phyloP scores from a whole-genome alignment of 768 basidiomycete species.

The Lactarius vividus region DNA sequence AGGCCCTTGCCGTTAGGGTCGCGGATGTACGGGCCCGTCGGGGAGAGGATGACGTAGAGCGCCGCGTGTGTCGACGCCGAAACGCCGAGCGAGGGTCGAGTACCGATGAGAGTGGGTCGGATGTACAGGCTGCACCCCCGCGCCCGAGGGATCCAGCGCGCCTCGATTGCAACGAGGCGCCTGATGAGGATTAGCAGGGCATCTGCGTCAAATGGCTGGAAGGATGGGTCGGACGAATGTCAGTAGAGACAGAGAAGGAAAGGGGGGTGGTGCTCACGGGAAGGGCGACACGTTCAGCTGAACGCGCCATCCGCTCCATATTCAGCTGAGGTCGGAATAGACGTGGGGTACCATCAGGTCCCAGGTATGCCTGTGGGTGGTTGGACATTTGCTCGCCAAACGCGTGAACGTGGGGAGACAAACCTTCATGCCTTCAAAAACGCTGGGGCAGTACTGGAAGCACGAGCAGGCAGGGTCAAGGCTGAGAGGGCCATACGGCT shows the following conservation, averaged over 20 bases:
- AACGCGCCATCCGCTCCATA: slow-evolving; percentile 75
- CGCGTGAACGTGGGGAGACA: slow-evolving; percentile 26
- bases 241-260: background rate
- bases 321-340: slow-evolving; percentile 84
- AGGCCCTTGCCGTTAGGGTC: slow-evolving; percentile 27
- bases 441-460: slow-evolving; percentile 59
- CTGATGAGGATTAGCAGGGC: slow-evolving; percentile 54
- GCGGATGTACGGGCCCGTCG: slow-evolving; percentile 51
- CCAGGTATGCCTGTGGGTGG: slow-evolving; percentile 56
- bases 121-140: slow-evolving; percentile 84
- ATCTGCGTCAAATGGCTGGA: slow-evolving; percentile 45
- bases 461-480: slow-evolving; percentile 56
- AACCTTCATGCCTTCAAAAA: slow-evolving; percentile 71
- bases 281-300: slow-evolving; percentile 67
- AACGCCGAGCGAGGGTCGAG: slow-evolving; percentile 55
- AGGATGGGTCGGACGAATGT: background rate
- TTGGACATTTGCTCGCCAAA: background rate
- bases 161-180: slow-evolving; percentile 65
- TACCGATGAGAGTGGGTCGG: slow-evolving; percentile 69
- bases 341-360: slow-evolving; percentile 66
- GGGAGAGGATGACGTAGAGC: slow-evolving; percentile 82
- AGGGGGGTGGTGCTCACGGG: slow-evolving; percentile 46
- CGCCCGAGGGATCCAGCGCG: slow-evolving; percentile 78
- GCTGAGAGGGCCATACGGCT: slow-evolving; percentile 59
- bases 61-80: slow-evolving; percentile 75